Evolutionary conservation across 108 stramenopile genomes (phyloP), one percentile per base, ranked within the genome.

Genomic region (Skeletonema marinoi): DNA sequence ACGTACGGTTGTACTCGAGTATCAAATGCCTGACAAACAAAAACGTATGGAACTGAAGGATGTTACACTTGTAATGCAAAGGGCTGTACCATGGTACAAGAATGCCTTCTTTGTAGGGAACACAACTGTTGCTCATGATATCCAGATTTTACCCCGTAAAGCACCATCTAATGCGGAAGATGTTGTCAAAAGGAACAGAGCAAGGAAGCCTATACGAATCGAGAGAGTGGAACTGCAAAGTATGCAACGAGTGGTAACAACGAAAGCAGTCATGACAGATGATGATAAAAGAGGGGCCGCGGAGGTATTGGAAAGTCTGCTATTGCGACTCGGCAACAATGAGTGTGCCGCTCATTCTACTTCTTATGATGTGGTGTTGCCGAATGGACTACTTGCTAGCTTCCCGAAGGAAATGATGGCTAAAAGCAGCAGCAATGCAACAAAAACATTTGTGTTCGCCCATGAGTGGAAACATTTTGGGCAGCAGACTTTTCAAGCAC

Each of bases 201-300:
- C 17, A 51, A 51, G 50, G 17, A 51, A 51, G 17, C 50, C 50
- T 17, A 1, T 51, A 1, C n/a, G 17, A 51, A 51, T 51, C 50
- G 50, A 51, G 19, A 51, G 2, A 51, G 50, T 51, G 19, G n/a
- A 51, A 19, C 19, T 51, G 17, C 50, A 51, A 51, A 51, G 17
- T 51, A 51, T 51, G 50, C n/a, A 51, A 51, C 50, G 50, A 51
- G 50, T 51, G 50, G 50, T 51, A 51, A 51, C 50, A 51, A 51
- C 0, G 6, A 19, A 51, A 19, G 17, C 19, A 51, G n/a, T 4
- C 50, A 4, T 51, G 50, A 51, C 50, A 19, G 4, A n/a, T 17
- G 50, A 51, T 2, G 50, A 51, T 51, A 51, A 21, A 19, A 51
- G 50, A 19, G 50, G 50, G 50, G 50, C 50, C n/a, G 3, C 5